Percentiles rank a stretch among this genome's conserved stretches.
Evolutionary conservation across 2,329 filamentous ascomycete species (phyloP).

Genomic region (Microdochium paspali): DNA sequence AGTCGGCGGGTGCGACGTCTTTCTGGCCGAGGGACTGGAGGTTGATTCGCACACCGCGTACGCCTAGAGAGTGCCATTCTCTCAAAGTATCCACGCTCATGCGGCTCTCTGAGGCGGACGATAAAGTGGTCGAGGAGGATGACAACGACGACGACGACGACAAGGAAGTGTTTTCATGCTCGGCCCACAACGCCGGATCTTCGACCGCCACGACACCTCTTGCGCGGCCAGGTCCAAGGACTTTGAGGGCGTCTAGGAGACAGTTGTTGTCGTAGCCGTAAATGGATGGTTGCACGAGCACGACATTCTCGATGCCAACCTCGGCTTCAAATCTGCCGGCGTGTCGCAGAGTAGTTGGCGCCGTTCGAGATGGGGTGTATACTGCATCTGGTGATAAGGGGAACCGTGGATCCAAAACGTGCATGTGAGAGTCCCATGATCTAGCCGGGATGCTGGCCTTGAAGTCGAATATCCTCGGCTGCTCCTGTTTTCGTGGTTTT

Average conservation of each 20-base stretch:
- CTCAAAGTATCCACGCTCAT: conserved; percentile 27
- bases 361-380: conserved; percentile 34
- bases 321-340: conserved; percentile 39
- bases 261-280: conserved; percentile 53
- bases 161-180: background rate
- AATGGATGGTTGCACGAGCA: conserved; percentile 52
- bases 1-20: conserved; percentile 24
- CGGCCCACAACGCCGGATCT: conserved; percentile 7
- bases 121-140: background rate
- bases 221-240: conserved; percentile 36
- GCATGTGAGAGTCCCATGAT: conserved; percentile 56
- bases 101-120: conserved; percentile 13
- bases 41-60: conserved; percentile 50
- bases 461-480: background rate
- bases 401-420: conserved; percentile 47
- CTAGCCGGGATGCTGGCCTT: conserved; percentile 23
- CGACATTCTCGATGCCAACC: conserved; percentile 43
- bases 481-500: too few species aligned
- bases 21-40: conserved; percentile 39
- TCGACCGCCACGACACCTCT: conserved; percentile 49
- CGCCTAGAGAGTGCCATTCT: conserved; percentile 46
- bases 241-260: conserved; percentile 41
- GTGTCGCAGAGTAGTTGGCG: conserved; percentile 34
- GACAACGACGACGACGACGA: background rate
- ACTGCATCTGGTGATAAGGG: conserved; percentile 35